Conservation (phyloP, 805 yeast species). For the Candida chauliodis region DNA sequence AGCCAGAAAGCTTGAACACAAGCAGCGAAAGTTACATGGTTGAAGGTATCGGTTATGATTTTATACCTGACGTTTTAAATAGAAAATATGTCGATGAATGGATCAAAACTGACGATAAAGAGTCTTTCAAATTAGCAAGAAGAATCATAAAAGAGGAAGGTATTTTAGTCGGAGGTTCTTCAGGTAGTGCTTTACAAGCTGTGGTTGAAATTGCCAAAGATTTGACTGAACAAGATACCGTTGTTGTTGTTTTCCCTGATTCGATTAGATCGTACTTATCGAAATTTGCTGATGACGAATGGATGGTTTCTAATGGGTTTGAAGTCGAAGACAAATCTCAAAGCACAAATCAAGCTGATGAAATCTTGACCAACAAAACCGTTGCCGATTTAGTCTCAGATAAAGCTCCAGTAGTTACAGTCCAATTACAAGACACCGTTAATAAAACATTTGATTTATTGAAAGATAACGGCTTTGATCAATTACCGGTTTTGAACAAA, state of each 20-base stretch:
- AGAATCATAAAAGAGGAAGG: slow-evolving; percentile 83
- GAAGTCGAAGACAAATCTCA: slow-evolving; percentile 46
- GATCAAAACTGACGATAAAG: slow-evolving; percentile 84
- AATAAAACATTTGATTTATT: slow-evolving; percentile 64
- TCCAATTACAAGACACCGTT: slow-evolving; percentile 55
- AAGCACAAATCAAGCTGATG: slow-evolving; percentile 40
- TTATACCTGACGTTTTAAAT: slow-evolving; percentile 75
- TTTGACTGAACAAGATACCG: slow-evolving; percentile 66
- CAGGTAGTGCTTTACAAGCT: slow-evolving; percentile 81
- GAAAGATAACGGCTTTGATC: slow-evolving; percentile 78
- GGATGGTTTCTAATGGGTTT: slow-evolving; percentile 80
- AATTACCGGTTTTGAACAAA: slow-evolving; percentile 67
- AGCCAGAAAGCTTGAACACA: slow-evolving; percentile 67
- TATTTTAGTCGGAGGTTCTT: slow-evolving; percentile 83
- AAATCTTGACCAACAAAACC: slow-evolving; percentile 38
- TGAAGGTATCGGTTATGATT: slow-evolving; percentile 90
- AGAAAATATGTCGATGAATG: slow-evolving; percentile 66
- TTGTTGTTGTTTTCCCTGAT: slow-evolving; percentile 84
- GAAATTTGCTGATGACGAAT: slow-evolving; percentile 85
- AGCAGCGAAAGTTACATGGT: slow-evolving; percentile 64
- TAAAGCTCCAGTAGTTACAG: slow-evolving; percentile 78
- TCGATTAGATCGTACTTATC: slow-evolving; percentile 82
- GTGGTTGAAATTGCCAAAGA: slow-evolving; percentile 66
- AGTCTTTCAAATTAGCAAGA: slow-evolving; percentile 75
- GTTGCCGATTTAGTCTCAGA: slow-evolving; percentile 61